A percentile compares a stretch with the other conserved stretches of the same genome.
phyloP scores from a whole-genome alignment of 1,284 basidiomycete genomes.

The Irpex sp. region DNA sequence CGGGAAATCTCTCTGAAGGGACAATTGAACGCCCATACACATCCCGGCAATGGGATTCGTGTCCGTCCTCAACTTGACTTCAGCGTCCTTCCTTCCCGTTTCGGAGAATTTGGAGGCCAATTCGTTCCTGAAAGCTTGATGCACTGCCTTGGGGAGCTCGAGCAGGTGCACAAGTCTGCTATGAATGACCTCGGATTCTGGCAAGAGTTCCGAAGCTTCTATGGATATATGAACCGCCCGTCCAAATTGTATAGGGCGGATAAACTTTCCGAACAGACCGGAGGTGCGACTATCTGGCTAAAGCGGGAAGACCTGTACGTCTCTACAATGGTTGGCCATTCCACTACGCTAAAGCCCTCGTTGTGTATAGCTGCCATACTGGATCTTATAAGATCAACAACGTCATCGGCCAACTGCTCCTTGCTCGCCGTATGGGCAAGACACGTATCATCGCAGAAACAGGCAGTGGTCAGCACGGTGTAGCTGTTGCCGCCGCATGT shows the following conservation, averaged over 20 bases:
- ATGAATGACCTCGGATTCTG: conserved; percentile 88
- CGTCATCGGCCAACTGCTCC: conserved; percentile 91
- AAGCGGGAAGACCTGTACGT: conserved; percentile 93
- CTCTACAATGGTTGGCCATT: conserved; percentile 4
- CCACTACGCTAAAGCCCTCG: too few species aligned
- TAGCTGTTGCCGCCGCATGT: conserved; percentile 97
- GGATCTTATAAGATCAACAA: conserved; percentile 98
- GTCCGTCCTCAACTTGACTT: conserved; percentile 31
- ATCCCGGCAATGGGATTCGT: conserved; percentile 27
- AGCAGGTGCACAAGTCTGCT: conserved; percentile 86
- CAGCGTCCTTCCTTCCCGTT: conserved; percentile 72
- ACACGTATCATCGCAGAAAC: conserved; percentile 98
- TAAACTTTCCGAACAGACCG: conserved; percentile 62
- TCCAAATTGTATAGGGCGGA: conserved; percentile 69
- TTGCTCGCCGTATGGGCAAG: conserved; percentile 92
- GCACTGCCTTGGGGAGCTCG: conserved; percentile 88
- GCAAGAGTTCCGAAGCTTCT: conserved; percentile 89
- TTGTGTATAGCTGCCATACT: conserved; percentile 75
- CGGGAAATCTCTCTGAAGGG: conserved; percentile 64
- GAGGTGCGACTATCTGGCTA: conserved; percentile 93
- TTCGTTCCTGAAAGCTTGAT: conserved; percentile 95
- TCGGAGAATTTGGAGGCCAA: conserved; percentile 95
- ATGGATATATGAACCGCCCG: conserved; percentile 81
- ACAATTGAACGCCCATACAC: conserved; percentile 28
- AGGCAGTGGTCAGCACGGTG: conserved; percentile 97